Conservation (phyloP, 305 asterid species). For the Salvia sclarea region DNA sequence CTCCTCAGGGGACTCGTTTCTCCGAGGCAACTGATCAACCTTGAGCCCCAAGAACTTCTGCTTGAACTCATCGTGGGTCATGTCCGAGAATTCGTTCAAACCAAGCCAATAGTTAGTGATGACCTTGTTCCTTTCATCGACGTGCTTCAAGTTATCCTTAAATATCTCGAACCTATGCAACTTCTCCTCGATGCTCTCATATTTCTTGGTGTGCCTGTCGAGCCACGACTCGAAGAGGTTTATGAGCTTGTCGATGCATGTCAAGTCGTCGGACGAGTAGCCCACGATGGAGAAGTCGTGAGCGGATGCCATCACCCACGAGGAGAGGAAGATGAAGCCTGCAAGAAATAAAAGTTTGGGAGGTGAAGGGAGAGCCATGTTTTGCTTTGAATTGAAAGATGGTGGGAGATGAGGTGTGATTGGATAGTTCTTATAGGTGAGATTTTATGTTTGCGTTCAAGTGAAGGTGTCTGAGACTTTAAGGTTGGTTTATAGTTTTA, state of each 20-base stretch:
- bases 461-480: conserved; percentile 45
- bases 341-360: conserved; percentile 40
- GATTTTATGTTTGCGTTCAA: conserved; percentile 34
- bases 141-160: conserved; percentile 53
- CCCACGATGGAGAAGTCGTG: conserved; percentile 59
- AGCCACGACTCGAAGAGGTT: conserved; percentile 53
- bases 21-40: conserved; percentile 33
- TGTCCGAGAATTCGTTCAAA: conserved; percentile 53
- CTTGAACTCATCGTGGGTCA: conserved; percentile 66
- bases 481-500: conserved; percentile 38
- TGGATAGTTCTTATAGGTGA: conserved; percentile 29
- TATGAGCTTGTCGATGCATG: conserved; percentile 48
- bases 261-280: conserved; percentile 51
- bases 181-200: conserved; percentile 56
- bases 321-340: conserved; percentile 33
- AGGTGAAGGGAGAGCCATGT: conserved; percentile 39
- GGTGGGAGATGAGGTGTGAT: conserved; percentile 10
- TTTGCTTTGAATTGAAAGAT: background rate
- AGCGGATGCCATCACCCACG: conserved; percentile 29
- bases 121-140: conserved; percentile 55
- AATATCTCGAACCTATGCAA: conserved; percentile 60
- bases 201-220: conserved; percentile 46
- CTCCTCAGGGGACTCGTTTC: conserved; percentile 38
- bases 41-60: conserved; percentile 48
- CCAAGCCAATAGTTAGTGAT: conserved; percentile 54